Evolutionary conservation across 2,329 filamentous ascomycete species (phyloP).

Genomic region (Aspergillus clavatus): DNA sequence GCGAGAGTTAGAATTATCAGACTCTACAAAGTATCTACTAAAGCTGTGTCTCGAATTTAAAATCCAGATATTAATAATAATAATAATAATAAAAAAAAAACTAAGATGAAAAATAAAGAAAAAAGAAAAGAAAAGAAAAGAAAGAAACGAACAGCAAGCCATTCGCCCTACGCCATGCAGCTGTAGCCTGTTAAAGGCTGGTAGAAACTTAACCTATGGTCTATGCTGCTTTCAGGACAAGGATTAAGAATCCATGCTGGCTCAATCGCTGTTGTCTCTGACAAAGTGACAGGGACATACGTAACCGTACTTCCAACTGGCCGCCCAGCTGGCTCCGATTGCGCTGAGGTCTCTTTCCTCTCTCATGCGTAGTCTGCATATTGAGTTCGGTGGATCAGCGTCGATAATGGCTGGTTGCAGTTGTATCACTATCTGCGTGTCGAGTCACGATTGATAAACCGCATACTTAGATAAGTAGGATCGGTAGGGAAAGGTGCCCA

Average conservation of each 20-base stretch:
- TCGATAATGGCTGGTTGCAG: background rate
- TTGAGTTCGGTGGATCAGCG: background rate
- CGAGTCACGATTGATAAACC: too few relatives aligned
- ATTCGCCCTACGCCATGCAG: background rate
- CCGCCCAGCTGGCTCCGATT: conserved; percentile 5
- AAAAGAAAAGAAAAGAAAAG: conserved; percentile 1
- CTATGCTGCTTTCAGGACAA: conserved; percentile 11
- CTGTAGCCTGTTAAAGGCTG: background rate
- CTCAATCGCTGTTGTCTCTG: too few relatives aligned
- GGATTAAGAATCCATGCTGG: background rate
- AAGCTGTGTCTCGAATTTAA: too few relatives aligned
- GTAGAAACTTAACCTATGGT: background rate
- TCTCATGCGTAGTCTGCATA: conserved; percentile 2
- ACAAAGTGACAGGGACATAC: background rate
- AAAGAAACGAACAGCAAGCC: conserved; percentile 1
- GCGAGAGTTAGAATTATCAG: background rate
- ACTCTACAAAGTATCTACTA: too few relatives aligned
- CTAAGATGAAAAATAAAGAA: background rate
- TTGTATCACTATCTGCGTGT: too few relatives aligned
- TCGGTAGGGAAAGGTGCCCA: too few relatives aligned
- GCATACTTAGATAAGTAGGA: too few relatives aligned
- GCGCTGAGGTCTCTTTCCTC: conserved; percentile 8
- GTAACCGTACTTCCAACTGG: background rate
- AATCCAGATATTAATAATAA: too few relatives aligned
- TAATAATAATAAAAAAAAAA: too few relatives aligned